phyloP scores from a whole-genome alignment of 495 filamentous ascomycete genomes.

The Penicillium riverlandense region DNA sequence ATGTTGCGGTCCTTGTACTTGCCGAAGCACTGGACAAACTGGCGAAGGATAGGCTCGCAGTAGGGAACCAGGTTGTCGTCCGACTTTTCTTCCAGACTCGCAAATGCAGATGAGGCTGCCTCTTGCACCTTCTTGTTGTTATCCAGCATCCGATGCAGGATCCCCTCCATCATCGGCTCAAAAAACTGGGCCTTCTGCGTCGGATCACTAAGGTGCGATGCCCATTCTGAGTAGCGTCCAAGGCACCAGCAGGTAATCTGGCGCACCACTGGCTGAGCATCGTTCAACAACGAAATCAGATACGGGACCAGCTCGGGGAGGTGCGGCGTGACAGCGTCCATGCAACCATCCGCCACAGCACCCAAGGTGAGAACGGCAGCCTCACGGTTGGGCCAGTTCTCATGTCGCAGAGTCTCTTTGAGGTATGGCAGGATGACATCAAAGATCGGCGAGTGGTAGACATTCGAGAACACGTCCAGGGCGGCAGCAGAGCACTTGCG shows the following conservation, averaged over 20 bases:
- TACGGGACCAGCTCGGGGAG: slow-evolving; percentile 88
- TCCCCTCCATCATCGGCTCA: slow-evolving; percentile 96
- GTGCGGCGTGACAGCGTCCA: slow-evolving; percentile 82
- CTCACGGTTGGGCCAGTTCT: slow-evolving; percentile 88
- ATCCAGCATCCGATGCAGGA: slow-evolving; percentile 89
- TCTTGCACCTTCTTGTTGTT: slow-evolving; percentile 97
- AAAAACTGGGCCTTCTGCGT: slow-evolving; percentile 70
- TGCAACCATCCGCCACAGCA: slow-evolving; percentile 91
- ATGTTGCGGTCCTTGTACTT: slow-evolving; percentile 99
- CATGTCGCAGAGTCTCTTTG: slow-evolving; percentile 78
- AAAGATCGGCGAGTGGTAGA: slow-evolving; percentile 85
- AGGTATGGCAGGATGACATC: slow-evolving; percentile 86
- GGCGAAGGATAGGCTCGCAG: slow-evolving; percentile 81
- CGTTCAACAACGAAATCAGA: slow-evolving; percentile 77
- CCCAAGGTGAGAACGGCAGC: slow-evolving; percentile 92
- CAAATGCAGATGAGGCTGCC: slow-evolving; percentile 92
- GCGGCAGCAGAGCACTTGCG: slow-evolving; percentile 97
- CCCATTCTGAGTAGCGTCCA: slow-evolving; percentile 91
- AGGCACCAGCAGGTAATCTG: slow-evolving; percentile 98
- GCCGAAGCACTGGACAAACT: slow-evolving; percentile 85
- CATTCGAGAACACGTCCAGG: slow-evolving; percentile 85
- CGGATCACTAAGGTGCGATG: slow-evolving; percentile 62
- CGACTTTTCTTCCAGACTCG: slow-evolving; percentile 91
- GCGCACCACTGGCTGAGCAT: slow-evolving; percentile 84
- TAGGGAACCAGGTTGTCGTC: slow-evolving; percentile 72